These are phyloP conservation scores for Argentina anserina DNA, from an alignment of 306 rosid species.

Conservation along the genomic window DNA sequence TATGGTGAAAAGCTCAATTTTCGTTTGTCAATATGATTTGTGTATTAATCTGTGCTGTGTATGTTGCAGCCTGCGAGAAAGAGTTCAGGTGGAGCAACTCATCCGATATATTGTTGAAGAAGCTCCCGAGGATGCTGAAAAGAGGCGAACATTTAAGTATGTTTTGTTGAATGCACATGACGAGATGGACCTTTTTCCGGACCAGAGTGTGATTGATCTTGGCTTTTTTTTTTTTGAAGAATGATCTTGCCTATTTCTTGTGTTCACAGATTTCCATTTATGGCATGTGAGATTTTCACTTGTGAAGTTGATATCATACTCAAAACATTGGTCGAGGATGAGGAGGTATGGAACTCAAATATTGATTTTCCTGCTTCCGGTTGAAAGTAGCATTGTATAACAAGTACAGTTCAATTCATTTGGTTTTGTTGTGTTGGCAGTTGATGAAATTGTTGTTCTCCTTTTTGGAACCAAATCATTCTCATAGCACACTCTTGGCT, in stretches of 20 bases:
- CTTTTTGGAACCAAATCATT: constrained; percentile 75
- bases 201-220: too few relatives aligned
- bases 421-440: constrained; percentile 64
- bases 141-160: constrained; percentile 84
- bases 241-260: constrained; percentile 28
- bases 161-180: constrained; percentile 28
- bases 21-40: not conserved
- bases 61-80: constrained; percentile 74
- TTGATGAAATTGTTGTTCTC: constrained; percentile 85
- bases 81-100: constrained; percentile 76
- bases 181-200: constrained; percentile 2
- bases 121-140: constrained; percentile 88
- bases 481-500: constrained; percentile 82
- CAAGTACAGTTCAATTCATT: not conserved
- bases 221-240: too few relatives aligned
- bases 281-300: constrained; percentile 95
- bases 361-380: constrained; percentile 12
- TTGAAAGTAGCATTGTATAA: constrained; percentile 10
- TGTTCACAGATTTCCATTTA: constrained; percentile 82
- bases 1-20: not conserved
- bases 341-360: constrained; percentile 57
- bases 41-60: constrained; percentile 16
- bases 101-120: constrained; percentile 81
- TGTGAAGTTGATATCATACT: constrained; percentile 95
- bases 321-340: constrained; percentile 88